A percentile compares a stretch with the other conserved stretches of the same genome.
Evolutionary conservation across 345 rosid genomes (phyloP).

Genomic region (Hibiscus tridactylites): DNA sequence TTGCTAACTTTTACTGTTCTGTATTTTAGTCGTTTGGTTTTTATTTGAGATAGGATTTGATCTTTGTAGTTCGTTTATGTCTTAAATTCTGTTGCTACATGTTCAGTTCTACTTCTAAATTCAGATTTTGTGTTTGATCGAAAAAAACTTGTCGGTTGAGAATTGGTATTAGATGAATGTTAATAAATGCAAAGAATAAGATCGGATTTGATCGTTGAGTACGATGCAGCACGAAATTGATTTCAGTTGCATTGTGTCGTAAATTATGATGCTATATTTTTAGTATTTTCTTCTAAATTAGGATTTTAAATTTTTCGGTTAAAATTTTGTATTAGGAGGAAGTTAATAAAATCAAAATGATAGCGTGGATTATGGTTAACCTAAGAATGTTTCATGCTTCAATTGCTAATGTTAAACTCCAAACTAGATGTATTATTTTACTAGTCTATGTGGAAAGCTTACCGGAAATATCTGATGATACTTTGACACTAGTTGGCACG

Average conservation of each 20-base stretch:
- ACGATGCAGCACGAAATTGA: not conserved
- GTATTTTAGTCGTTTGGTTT: not conserved
- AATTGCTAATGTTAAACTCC: not conserved
- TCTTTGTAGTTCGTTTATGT: constrained; percentile 2
- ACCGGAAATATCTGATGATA: constrained; percentile 9
- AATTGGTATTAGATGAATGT: not conserved
- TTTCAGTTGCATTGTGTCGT: constrained; percentile 5
- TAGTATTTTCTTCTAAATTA: not conserved
- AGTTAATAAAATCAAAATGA: constrained; percentile 5
- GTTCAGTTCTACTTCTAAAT: not conserved
- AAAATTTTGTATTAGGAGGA: not conserved
- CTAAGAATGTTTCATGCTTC: not conserved
- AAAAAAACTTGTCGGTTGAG: not conserved
- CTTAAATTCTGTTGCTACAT: not conserved
- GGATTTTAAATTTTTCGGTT: not conserved
- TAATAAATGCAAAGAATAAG: not conserved
- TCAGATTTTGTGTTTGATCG: not conserved
- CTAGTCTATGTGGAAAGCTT: constrained; percentile 10
- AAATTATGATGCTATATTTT: not conserved
- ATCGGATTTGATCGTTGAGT: not conserved
- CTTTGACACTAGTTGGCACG: constrained; percentile 35
- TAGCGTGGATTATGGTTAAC: constrained; percentile 5
- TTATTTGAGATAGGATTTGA: not conserved
- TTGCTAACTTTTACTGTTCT: not conserved
- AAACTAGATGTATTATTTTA: not conserved